Percentiles rank a stretch among this genome's conserved stretches.
Conservation (phyloP, 2,329 filamentous ascomycete species). For the Neurospora sp. region DNA sequence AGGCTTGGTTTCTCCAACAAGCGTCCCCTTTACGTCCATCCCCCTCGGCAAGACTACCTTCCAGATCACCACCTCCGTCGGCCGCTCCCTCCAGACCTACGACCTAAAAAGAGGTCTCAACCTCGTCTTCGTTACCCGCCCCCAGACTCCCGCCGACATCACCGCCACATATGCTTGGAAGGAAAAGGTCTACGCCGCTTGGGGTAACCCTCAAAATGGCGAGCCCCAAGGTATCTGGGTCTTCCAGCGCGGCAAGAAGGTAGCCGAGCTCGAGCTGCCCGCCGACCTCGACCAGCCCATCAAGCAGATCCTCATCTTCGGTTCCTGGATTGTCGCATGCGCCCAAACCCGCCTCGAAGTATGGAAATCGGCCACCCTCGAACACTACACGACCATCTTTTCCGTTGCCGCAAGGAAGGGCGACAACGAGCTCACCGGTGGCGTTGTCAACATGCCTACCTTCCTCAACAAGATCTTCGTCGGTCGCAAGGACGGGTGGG, state of each 20-base stretch:
- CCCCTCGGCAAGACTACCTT: conserved; percentile 91
- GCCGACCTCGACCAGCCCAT: conserved; percentile 59
- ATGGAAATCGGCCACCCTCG: conserved; percentile 74
- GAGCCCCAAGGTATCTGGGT: conserved; percentile 69
- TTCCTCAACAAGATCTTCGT: conserved; percentile 94
- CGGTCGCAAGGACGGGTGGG: conserved; percentile 74
- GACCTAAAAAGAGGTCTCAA: conserved; percentile 84
- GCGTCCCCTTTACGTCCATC: conserved; percentile 80
- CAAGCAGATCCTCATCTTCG: conserved; percentile 70
- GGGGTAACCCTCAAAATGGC: conserved; percentile 53
- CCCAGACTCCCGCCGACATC: conserved; percentile 77
- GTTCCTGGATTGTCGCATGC: conserved; percentile 82
- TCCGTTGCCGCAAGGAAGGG: conserved; percentile 46
- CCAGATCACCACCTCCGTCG: conserved; percentile 93
- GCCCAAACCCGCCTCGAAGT: conserved; percentile 70
- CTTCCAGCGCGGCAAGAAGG: conserved; percentile 82
- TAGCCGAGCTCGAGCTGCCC: conserved; percentile 64
- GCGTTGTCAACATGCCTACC: conserved; percentile 81
- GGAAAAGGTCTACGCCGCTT: conserved; percentile 79
- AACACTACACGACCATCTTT: conserved; percentile 82
- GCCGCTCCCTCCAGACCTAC: conserved; percentile 86
- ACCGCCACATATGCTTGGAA: conserved; percentile 85
- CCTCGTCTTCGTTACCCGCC: conserved; percentile 85
- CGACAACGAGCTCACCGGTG: conserved; percentile 63
- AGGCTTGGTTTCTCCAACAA: conserved; percentile 83